phyloP scores from a whole-genome alignment of 1,284 basidiomycete genomes.

The Melampsora americana region DNA sequence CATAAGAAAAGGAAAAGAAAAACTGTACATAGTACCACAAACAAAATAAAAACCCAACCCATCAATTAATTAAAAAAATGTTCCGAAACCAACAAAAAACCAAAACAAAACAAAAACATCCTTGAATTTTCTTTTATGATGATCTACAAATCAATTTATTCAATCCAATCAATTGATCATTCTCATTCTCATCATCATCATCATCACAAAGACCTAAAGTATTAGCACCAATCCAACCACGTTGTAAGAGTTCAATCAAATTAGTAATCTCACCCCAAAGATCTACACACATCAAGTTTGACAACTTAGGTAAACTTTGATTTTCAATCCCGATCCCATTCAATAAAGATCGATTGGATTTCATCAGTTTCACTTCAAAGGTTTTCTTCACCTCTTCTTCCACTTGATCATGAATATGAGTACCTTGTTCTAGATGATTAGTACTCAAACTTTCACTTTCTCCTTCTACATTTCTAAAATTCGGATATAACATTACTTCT shows the following conservation, averaged over 20 bases:
- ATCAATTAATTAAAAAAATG: too few relatives aligned
- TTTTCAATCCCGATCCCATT: conserved; percentile 51
- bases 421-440: conserved; percentile 75
- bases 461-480: conserved; percentile 58
- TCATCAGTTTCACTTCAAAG: conserved; percentile 69
- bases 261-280: conserved; percentile 64
- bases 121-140: too few relatives aligned
- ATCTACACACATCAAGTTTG: conserved; percentile 65
- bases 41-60: too few relatives aligned
- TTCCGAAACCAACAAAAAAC: too few relatives aligned
- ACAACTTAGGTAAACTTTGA: conserved; percentile 62
- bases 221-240: conserved; percentile 53
- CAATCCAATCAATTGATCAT: neutral
- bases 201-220: conserved; percentile 47
- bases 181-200: neutral
- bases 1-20: too few relatives aligned
- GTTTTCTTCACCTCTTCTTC: conserved; percentile 59
- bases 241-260: conserved; percentile 56
- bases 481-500: conserved; percentile 80
- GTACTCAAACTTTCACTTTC: conserved; percentile 69
- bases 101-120: too few relatives aligned
- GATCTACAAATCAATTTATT: neutral
- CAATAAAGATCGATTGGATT: conserved; percentile 36
- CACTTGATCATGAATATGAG: conserved; percentile 63
- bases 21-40: too few relatives aligned